Conservation (phyloP, 1,284 basidiomycete genomes). For the Cutaneotrichosporon mucoides region DNA sequence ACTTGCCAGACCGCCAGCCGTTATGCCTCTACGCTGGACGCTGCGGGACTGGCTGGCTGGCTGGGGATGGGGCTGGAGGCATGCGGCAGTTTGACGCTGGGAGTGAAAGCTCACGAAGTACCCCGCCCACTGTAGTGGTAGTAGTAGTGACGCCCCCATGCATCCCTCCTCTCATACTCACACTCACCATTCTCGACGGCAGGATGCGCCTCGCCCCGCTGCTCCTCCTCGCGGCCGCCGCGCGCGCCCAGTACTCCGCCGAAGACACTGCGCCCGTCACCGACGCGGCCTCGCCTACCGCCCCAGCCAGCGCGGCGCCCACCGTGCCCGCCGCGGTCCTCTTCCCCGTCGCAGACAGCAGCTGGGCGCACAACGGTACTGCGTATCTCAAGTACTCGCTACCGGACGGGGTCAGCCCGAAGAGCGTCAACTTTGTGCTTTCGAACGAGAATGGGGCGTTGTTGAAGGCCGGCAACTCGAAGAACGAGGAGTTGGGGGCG, state of each 20-base stretch:
- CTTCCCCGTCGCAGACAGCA: not conserved
- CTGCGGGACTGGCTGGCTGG: too few relatives aligned
- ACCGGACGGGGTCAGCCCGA: not conserved
- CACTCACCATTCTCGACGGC: not conserved
- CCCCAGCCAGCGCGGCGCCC: not conserved
- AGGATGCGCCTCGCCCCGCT: not conserved
- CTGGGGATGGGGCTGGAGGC: too few relatives aligned
- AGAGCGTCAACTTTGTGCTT: not conserved
- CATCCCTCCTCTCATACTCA: too few relatives aligned
- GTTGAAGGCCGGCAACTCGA: constrained; percentile 1
- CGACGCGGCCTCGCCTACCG: not conserved
- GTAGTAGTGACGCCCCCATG: too few relatives aligned
- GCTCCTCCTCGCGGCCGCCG: not conserved
- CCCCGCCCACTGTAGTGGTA: too few relatives aligned
- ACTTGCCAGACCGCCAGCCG: too few relatives aligned
- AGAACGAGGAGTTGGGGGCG: not conserved
- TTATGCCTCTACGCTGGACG: too few relatives aligned
- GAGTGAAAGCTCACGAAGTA: too few relatives aligned
- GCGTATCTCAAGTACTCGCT: constrained; percentile 1
- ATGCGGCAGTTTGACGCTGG: too few relatives aligned
- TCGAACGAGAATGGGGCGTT: not conserved
- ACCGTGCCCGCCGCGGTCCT: not conserved
- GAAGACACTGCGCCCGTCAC: not conserved
- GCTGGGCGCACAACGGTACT: constrained; percentile 1
- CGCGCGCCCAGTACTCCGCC: not conserved